These are phyloP conservation scores for Citrus unshiu DNA, from an alignment of 345 rosid species.

Conservation along the genomic window DNA sequence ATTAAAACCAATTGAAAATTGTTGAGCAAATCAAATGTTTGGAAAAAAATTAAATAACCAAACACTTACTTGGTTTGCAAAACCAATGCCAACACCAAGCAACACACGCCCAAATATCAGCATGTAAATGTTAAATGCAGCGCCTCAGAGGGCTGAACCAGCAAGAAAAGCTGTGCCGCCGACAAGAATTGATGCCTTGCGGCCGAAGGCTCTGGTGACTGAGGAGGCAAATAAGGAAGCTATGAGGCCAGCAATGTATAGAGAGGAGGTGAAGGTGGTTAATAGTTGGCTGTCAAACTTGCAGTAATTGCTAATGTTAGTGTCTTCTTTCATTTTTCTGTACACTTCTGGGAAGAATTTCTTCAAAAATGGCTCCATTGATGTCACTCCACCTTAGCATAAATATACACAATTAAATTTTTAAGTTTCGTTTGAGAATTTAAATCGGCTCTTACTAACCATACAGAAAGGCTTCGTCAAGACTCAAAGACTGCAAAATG, in stretches of 20 bases:
- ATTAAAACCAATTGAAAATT: too few species aligned
- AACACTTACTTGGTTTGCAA: conserved; percentile 8
- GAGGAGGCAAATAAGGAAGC: conserved; percentile 58
- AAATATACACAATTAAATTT: neutral
- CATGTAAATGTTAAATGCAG: conserved; percentile 53
- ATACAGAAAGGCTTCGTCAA: too few species aligned
- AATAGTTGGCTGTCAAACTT: conserved; percentile 37
- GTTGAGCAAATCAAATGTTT: too few species aligned
- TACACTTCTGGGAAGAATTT: conserved; percentile 45
- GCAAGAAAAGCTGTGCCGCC: conserved; percentile 60
- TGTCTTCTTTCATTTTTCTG: conserved; percentile 18
- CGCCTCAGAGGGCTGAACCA: conserved; percentile 58
- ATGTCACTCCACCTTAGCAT: conserved; percentile 15
- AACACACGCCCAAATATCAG: conserved; percentile 61
- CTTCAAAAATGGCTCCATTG: conserved; percentile 38
- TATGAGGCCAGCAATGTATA: conserved; percentile 57
- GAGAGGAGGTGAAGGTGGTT: conserved; percentile 51
- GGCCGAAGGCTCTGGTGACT: conserved; percentile 52
- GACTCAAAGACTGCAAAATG: too few species aligned
- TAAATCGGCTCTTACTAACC: too few species aligned
- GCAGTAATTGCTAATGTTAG: conserved; percentile 39
- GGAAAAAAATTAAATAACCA: too few species aligned
- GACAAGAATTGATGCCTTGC: conserved; percentile 56
- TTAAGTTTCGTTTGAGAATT: too few species aligned
- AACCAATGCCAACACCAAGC: conserved; percentile 74